A percentile compares a stretch with the other conserved stretches of the same genome.
Evolutionary conservation across 225 moss, liverwort and hornwort species (phyloP).

Genomic region (Lunularia cruciata): DNA sequence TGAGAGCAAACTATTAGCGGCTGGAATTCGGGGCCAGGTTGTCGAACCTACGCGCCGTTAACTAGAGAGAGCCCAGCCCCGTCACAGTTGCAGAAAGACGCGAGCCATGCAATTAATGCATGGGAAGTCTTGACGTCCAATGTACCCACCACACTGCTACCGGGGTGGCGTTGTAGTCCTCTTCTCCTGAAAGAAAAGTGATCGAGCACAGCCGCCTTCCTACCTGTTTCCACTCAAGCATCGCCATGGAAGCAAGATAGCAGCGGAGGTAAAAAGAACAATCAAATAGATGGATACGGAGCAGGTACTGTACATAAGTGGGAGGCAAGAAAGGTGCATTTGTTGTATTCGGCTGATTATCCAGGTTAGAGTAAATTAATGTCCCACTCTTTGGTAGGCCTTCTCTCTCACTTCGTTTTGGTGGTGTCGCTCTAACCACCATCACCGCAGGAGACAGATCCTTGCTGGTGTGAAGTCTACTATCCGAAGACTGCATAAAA

Average conservation of each 20-base stretch:
- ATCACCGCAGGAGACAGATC: neutral
- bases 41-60: too few species aligned
- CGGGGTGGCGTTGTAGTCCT: neutral
- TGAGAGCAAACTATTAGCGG: too few species aligned
- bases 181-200: neutral
- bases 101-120: slow-evolving; percentile 10
- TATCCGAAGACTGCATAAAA: neutral
- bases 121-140: neutral
- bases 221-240: neutral
- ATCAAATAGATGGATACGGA: too few species aligned
- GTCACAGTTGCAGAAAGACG: too few species aligned
- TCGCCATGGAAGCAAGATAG: neutral
- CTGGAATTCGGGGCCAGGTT: too few species aligned
- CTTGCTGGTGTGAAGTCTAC: neutral
- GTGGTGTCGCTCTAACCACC: neutral
- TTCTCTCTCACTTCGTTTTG: neutral
- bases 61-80: too few species aligned
- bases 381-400: neutral
- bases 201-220: neutral
- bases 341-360: too few species aligned
- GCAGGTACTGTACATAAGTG: neutral
- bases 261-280: neutral
- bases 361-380: neutral
- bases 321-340: neutral
- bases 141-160: neutral